Conservation (phyloP, 2,329 filamentous ascomycete genomes). For the Phialemonium atrogriseum region DNA sequence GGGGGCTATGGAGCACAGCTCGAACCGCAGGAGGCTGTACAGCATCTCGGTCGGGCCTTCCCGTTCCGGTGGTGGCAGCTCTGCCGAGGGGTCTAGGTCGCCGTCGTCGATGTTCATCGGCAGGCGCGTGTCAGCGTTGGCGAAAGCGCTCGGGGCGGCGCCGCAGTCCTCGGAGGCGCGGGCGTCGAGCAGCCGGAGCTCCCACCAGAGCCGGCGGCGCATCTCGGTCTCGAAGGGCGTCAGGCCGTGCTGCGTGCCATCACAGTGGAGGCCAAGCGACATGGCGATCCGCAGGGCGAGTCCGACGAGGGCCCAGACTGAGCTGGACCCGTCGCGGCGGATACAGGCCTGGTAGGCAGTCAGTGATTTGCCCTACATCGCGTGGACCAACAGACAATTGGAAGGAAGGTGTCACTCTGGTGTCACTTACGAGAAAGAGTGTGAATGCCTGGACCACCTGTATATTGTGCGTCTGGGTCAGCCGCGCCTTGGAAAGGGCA, state of each 20-base stretch:
- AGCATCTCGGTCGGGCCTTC: slow-evolving; percentile 38
- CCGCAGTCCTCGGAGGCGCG: slow-evolving; percentile 51
- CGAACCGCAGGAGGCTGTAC: slow-evolving; percentile 34
- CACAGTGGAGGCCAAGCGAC: slow-evolving; percentile 29
- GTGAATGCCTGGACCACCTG: slow-evolving; percentile 9
- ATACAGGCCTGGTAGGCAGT: slow-evolving; percentile 23
- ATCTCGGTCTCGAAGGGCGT: slow-evolving; percentile 45
- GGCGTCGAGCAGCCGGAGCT: slow-evolving; percentile 42
- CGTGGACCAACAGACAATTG: too few relatives aligned
- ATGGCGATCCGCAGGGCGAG: slow-evolving; percentile 37
- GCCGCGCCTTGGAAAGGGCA: too few relatives aligned
- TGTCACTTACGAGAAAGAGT: slow-evolving; percentile 21
- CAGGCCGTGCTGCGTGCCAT: slow-evolving; percentile 37
- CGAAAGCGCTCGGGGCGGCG: slow-evolving; percentile 16
- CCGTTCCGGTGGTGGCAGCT: slow-evolving; percentile 34
- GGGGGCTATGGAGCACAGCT: slow-evolving; percentile 31
- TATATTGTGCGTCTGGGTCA: slow-evolving; percentile 12
- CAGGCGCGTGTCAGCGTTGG: slow-evolving; percentile 41
- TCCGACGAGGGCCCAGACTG: slow-evolving; percentile 32
- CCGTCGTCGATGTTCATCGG: slow-evolving; percentile 49
- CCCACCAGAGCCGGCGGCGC: slow-evolving; percentile 45
- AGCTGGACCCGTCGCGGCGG: slow-evolving; percentile 23
- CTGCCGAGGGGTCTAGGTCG: slow-evolving; percentile 41
- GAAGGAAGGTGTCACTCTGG: too few relatives aligned
- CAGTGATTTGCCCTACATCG: too few relatives aligned